Evolutionary conservation across 129 eudicot species (phyloP), one percentile per base, ranked within the genome.

Genomic region (Chrysanthemum seticuspe): DNA sequence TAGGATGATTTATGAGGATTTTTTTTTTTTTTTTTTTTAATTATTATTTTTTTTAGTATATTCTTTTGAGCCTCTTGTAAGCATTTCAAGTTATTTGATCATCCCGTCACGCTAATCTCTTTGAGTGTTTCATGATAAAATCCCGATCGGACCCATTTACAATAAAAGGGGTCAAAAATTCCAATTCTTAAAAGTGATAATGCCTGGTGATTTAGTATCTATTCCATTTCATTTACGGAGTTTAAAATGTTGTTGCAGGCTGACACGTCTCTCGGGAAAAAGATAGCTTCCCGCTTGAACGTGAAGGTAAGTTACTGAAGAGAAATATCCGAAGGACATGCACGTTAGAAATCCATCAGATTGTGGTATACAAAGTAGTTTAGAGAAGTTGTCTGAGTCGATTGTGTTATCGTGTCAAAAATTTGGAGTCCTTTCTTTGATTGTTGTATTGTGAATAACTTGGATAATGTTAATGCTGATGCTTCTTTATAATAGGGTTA

Each of bases 241-340:
- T 27, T 10, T 25, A 45, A 62, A 12, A 12, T 65, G 67, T 47
- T 65, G 52, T 19, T 76, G 73, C 87, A 92, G 97, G 94, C 96
- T 61, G 96, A 89, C 88, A 83, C 74, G 77, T 87, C 91, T 80
- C 88, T 92, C 18, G 97, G 97, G 19, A 93, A 89, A 84, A 89
- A 89, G 85, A 76, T 92, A n/a, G 96, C 97, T 7, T 87, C 90
- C 48, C 93, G 97, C 18, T 86, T 92, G 78, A 92, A 92, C 34
- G 86, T 92, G 67, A 85, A 78, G 80, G 95, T 96, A 25, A 85
- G 80, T 64, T 87, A 87, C 86, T 92, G 79, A 76, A 84, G 79
- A 74, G 52, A 13, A 27, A 61, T 9, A 44, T 29, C 52, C 9
- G 34, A 23, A 74, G 14, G 19, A 40, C 50, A 44, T 54, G 60